Evolutionary conservation across 2,329 filamentous ascomycete genomes (phyloP).

Genomic region (Pleomassaria siparia): DNA sequence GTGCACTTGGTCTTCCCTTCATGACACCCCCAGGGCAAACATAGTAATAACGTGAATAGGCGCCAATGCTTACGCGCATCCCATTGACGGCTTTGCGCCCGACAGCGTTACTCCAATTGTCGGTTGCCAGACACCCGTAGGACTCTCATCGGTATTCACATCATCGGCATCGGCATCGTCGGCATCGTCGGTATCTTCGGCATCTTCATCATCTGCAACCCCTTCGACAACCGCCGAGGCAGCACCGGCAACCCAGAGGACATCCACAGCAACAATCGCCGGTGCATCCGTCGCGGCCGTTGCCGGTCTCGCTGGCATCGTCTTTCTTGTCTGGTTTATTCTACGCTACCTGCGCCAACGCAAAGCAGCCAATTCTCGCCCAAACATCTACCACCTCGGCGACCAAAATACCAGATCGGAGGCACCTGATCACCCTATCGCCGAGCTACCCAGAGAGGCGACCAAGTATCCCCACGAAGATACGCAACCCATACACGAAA

Average conservation of each 20-base stretch:
- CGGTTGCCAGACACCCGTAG: constrained; percentile 12
- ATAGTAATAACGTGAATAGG: constrained; percentile 7
- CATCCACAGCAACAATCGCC: background rate
- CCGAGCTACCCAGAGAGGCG: no score
- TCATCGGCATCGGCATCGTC: background rate
- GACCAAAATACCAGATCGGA: background rate
- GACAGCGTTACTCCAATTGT: constrained; percentile 4
- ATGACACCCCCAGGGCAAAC: background rate
- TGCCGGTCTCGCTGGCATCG: background rate
- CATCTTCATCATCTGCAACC: background rate
- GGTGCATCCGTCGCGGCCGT: constrained; percentile 1
- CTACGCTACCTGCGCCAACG: constrained; percentile 1
- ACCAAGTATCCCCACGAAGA: background rate
- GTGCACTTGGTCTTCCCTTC: background rate
- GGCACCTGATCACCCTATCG: background rate
- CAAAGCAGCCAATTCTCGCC: background rate
- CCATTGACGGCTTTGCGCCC: constrained; percentile 30
- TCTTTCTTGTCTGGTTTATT: background rate
- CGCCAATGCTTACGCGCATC: constrained; percentile 28
- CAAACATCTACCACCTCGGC: background rate
- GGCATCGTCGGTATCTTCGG: background rate
- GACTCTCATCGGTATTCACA: background rate
- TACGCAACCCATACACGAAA: background rate
- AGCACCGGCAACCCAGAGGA: background rate
- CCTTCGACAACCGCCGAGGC: background rate